These are phyloP conservation scores for Cordyceps cateniannulata DNA, from an alignment of 2,329 filamentous ascomycete species.

Conservation along the genomic window DNA sequence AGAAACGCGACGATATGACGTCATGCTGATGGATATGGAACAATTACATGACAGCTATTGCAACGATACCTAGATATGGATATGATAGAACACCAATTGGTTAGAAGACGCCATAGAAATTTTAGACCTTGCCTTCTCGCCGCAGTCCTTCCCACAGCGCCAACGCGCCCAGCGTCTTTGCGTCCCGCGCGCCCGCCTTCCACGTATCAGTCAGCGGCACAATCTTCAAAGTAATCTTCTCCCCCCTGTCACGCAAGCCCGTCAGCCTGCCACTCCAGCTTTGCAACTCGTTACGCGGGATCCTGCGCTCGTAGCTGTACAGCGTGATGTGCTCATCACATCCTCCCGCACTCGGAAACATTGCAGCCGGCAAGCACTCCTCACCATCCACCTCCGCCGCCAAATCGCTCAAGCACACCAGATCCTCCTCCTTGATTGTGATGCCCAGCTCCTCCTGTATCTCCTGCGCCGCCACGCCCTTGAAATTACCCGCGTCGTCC, in stretches of 20 bases:
- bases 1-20: not conserved
- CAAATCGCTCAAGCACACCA: conserved; percentile 47
- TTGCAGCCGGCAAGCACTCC: conserved; percentile 37
- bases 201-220: conserved; percentile 51
- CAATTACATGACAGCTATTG: not conserved
- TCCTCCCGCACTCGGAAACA: conserved; percentile 53
- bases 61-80: not conserved
- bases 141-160: conserved; percentile 52
- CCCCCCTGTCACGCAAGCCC: conserved; percentile 50
- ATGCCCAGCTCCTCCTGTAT: conserved; percentile 55
- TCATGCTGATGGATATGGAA: not conserved
- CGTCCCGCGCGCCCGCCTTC: conserved; percentile 50
- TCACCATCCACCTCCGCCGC: conserved; percentile 31
- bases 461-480: conserved; percentile 52
- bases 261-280: conserved; percentile 53
- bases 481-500: conserved; percentile 46
- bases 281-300: conserved; percentile 41
- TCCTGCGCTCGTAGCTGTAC: conserved; percentile 48
- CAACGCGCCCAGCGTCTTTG: conserved; percentile 53
- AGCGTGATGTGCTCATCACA: conserved; percentile 56
- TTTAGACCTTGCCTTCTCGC: conserved; percentile 37
- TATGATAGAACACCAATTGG: not conserved
- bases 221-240: conserved; percentile 56
- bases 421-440: conserved; percentile 39
- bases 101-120: conserved; percentile 3